These are phyloP conservation scores for Xylaria sp. DNA, from an alignment of 2,329 filamentous ascomycete genomes.

Conservation along the genomic window DNA sequence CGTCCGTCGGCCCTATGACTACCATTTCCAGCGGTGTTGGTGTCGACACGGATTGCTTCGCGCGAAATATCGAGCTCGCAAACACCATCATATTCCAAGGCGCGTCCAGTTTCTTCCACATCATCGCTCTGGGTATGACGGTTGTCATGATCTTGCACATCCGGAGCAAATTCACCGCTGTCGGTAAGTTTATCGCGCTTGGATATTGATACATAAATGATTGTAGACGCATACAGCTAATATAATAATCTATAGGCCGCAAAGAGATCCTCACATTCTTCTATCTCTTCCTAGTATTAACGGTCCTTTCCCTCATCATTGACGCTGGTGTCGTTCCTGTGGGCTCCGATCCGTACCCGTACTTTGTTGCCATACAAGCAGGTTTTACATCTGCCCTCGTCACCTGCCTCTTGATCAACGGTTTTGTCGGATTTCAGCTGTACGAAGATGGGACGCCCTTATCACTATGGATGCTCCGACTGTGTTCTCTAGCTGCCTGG, in stretches of 20 bases:
- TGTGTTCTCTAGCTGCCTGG: constrained; percentile 83
- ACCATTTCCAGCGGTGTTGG: constrained; percentile 74
- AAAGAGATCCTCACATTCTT: constrained; percentile 88
- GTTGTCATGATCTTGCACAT: constrained; percentile 98
- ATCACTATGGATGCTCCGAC: constrained; percentile 90
- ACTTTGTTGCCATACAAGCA: constrained; percentile 89
- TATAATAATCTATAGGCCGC: constrained; percentile 57
- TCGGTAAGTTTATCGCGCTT: constrained; percentile 69
- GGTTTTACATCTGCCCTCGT: constrained; percentile 87
- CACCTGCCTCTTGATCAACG: constrained; percentile 92
- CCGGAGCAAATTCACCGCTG: constrained; percentile 96
- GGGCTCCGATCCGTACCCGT: constrained; percentile 81
- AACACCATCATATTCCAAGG: constrained; percentile 99
- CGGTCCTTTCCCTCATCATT: constrained; percentile 86
- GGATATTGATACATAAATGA: background rate
- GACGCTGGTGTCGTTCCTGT: constrained; percentile 93
- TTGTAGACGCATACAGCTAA: constrained; percentile 18
- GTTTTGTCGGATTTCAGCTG: constrained; percentile 97
- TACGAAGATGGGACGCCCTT: constrained; percentile 96
- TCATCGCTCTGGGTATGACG: constrained; percentile 89
- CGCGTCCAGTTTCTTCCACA: constrained; percentile 91
- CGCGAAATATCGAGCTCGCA: constrained; percentile 92
- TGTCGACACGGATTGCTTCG: constrained; percentile 91
- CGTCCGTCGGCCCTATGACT: constrained; percentile 80
- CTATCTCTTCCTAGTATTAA: constrained; percentile 93